Evolutionary conservation across 208 protist genomes (phyloP).

Genomic region (Strigomonas culicis): DNA sequence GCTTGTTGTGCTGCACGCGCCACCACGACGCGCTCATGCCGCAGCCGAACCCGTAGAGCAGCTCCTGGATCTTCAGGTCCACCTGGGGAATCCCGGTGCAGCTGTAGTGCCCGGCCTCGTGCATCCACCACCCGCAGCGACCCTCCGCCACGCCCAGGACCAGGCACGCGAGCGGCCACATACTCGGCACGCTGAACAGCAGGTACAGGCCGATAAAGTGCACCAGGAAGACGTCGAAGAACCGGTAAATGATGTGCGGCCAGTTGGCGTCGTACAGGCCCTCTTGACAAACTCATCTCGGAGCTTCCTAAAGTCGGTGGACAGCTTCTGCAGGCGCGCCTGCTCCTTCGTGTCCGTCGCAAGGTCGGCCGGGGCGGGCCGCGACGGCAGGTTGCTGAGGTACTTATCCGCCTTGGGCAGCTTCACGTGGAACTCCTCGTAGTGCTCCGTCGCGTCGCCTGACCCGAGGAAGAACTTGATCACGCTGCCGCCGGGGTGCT

Average conservation of each 20-base stretch:
- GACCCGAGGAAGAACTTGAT: conserved; percentile 51
- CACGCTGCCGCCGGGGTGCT: conserved; percentile 65
- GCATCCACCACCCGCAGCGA: conserved; percentile 78
- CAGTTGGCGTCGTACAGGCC: conserved; percentile 56
- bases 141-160: conserved; percentile 67
- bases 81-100: conserved; percentile 46
- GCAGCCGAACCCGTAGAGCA: conserved; percentile 64
- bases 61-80: conserved; percentile 64
- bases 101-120: conserved; percentile 76
- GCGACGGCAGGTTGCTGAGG: conserved; percentile 44
- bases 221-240: conserved; percentile 48
- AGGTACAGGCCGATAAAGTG: conserved; percentile 50
- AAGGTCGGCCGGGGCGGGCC: conserved; percentile 24
- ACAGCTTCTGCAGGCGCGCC: conserved; percentile 45
- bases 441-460: conserved; percentile 65
- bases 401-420: conserved; percentile 40
- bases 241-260: conserved; percentile 55
- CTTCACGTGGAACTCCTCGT: conserved; percentile 65
- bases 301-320: conserved; percentile 47
- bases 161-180: conserved; percentile 38
- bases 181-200: conserved; percentile 32
- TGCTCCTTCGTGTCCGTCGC: conserved; percentile 28
- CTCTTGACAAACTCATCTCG: conserved; percentile 32
- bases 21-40: conserved; percentile 79
- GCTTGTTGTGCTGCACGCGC: conserved; percentile 77